A percentile compares a stretch with the other conserved stretches of the same genome.
Conservation (phyloP, 768 basidiomycete species). For the Mycena indigotica region DNA sequence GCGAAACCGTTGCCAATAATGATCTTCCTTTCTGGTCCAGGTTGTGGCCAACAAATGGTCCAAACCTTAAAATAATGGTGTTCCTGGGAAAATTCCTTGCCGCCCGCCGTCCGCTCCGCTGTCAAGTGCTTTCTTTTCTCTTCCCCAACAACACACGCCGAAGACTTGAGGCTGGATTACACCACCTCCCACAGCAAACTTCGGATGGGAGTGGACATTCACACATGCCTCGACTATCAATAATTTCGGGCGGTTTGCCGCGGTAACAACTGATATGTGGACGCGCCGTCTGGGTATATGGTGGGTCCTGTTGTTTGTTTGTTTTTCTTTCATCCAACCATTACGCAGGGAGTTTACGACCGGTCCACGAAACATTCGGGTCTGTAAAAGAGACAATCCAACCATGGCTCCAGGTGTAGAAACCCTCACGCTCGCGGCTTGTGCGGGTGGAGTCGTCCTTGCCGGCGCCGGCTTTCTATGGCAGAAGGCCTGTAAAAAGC, state of each 20-base stretch:
- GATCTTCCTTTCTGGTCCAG: no score
- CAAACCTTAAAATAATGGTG: no score
- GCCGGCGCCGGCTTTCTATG: constrained; percentile 3
- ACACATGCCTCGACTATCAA: background rate
- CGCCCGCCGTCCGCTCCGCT: background rate
- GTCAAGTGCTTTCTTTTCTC: background rate
- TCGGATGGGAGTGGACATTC: background rate
- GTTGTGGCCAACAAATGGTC: no score
- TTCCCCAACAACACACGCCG: background rate
- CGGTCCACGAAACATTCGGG: no score
- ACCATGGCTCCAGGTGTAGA: background rate
- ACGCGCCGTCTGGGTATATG: background rate
- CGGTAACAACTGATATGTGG: background rate
- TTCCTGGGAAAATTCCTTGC: no score
- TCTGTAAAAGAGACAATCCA: no score
- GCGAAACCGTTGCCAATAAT: no score
- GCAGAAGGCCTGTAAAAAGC: constrained; percentile 7
- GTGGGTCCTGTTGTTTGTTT: background rate
- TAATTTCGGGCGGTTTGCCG: background rate
- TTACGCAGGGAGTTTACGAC: no score
- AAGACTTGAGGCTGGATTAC: no score
- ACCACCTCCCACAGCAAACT: background rate
- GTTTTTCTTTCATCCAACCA: background rate
- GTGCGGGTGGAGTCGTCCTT: background rate
- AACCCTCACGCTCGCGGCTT: background rate